phyloP scores from a whole-genome alignment of 2,329 filamentous ascomycete genomes.

The Phoma sp. region DNA sequence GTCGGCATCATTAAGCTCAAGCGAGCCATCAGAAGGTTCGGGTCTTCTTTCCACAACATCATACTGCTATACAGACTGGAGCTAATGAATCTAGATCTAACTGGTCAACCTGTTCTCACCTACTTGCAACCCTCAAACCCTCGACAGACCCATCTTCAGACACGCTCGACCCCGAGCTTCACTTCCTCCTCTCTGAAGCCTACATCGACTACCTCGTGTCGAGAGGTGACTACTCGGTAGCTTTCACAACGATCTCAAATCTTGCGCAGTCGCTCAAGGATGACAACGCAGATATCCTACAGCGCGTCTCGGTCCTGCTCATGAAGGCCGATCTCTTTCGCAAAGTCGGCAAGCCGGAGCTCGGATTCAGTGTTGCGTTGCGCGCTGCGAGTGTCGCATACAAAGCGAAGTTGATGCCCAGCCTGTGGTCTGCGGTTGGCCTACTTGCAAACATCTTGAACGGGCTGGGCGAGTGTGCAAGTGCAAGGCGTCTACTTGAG shows the following conservation, averaged over 20 bases:
- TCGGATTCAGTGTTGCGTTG: conserved; percentile 78
- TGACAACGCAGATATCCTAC: conserved; percentile 68
- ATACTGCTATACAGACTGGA: conserved; percentile 19
- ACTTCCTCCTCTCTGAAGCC: conserved; percentile 65
- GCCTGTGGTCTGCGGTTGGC: conserved; percentile 76
- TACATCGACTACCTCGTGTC: conserved; percentile 67
- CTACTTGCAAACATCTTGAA: conserved; percentile 73
- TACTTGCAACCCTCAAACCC: conserved; percentile 65
- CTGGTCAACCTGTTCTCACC: conserved; percentile 62
- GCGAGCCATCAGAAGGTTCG: conserved; percentile 64
- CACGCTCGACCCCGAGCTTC: conserved; percentile 64
- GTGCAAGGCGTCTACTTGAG: conserved; percentile 69
- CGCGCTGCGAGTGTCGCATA: conserved; percentile 78
- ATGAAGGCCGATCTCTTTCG: conserved; percentile 76
- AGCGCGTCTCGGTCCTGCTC: conserved; percentile 75
- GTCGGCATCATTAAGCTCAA: conserved; percentile 71
- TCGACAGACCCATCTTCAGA: conserved; percentile 47
- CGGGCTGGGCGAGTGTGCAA: conserved; percentile 73
- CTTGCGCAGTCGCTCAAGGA: conserved; percentile 60
- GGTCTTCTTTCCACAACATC: background rate
- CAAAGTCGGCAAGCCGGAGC: conserved; percentile 71
- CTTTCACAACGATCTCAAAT: conserved; percentile 63
- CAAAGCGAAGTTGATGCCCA: conserved; percentile 71
- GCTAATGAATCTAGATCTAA: conserved; percentile 56
- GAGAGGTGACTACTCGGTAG: conserved; percentile 59